Percentiles rank a stretch among this genome's conserved stretches.
phyloP scores from a whole-genome alignment of 2,329 filamentous ascomycete genomes.

The Helminthosporium solani region DNA sequence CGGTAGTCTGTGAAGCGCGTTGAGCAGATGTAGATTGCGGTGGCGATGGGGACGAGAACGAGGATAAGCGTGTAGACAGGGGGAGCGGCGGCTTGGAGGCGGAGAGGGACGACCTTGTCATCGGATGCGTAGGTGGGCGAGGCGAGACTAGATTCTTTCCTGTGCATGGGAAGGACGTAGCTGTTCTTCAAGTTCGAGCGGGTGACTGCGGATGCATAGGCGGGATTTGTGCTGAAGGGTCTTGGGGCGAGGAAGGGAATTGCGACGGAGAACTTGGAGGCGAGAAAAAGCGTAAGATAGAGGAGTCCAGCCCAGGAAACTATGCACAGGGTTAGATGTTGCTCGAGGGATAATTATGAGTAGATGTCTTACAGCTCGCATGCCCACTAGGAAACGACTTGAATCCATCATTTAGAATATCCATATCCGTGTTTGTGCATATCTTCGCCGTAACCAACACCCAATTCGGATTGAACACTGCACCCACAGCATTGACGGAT shows the following conservation, averaged over 20 bases:
- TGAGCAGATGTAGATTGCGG: constrained; percentile 77
- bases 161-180: constrained; percentile 25
- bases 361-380: constrained; percentile 58
- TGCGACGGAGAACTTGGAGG: constrained; percentile 75
- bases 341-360: background rate
- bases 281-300: constrained; percentile 84
- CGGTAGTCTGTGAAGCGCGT: constrained; percentile 87
- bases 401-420: constrained; percentile 75
- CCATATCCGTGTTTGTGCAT: constrained; percentile 65
- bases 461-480: constrained; percentile 56
- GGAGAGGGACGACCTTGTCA: constrained; percentile 53
- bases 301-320: constrained; percentile 76
- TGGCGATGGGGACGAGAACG: constrained; percentile 68
- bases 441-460: constrained; percentile 74
- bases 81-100: constrained; percentile 76
- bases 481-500: constrained; percentile 61
- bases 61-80: constrained; percentile 76
- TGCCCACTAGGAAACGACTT: constrained; percentile 80
- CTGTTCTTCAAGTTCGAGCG: constrained; percentile 33
- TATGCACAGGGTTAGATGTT: constrained; percentile 19
- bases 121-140: constrained; percentile 18
- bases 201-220: constrained; percentile 48
- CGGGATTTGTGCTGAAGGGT: constrained; percentile 50
- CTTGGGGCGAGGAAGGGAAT: constrained; percentile 66
- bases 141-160: constrained; percentile 23